Base-by-base conservation (phyloP, 805 yeast species). In the Candida lessepsii region DNA sequence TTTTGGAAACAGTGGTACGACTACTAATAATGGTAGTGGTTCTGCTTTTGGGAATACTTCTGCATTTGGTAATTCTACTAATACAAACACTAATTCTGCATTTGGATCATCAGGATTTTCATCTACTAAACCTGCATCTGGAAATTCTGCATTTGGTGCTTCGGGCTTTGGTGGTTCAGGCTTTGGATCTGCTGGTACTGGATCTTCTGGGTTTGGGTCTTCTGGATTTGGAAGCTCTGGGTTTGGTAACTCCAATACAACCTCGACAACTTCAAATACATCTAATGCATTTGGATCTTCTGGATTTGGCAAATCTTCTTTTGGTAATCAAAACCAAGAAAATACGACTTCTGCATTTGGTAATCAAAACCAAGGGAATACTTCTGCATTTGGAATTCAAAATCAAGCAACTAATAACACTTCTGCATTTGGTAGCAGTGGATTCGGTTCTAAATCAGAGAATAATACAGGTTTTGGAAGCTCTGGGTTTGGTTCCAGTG, bases 81-180 rank as follows among this genome's bases (percentile, higher is more conserved):
- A 35, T 3, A 20, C 23, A 20, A 20, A 20, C 23, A 9, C 23
- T 20, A 20, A 20, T 9, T 20, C 53, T 4, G 45, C 46, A 23
- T 39, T 43, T 30, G 53, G 51, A 13, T 29, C 46, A 14, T 25
- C 46, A 13, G 16, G 33, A n/a, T n/a, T n/a, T n/a, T n/a, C n/a
- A n/a, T n/a, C n/a, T n/a, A n/a, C n/a, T n/a, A n/a, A n/a, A n/a
- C n/a, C n/a, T 20, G 17, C 13, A 3, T 35, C 19, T 33, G 23
- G 29, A 8, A 16, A 7, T 16, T 17, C 35, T 8, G 25, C 35
- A 18, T 33, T 40, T 25, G 41, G 41, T 16, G 35, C 34, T 10
- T 28, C 41, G 17, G 41, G 35, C 11, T 37, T 37, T 35, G 42
- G 40, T 4, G 17, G 18, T 14, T 25, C 39, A 11, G 36, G 29